phyloP scores from a whole-genome alignment of 495 filamentous ascomycete species.

The Aspergillus cavernicola region DNA sequence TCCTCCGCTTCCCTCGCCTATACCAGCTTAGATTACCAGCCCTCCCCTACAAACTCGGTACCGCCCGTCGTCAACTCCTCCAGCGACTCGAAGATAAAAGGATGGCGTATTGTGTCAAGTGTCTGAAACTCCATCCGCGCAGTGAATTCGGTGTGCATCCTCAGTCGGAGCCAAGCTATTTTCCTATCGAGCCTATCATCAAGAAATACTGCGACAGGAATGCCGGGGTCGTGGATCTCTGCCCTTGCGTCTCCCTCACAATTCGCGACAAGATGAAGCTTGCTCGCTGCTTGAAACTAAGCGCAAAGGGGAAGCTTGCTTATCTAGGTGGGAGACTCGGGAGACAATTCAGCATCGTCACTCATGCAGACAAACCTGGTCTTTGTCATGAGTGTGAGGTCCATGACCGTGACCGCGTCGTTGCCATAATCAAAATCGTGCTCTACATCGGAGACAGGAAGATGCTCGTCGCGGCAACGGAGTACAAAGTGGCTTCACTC shows the following conservation, averaged over 20 bases:
- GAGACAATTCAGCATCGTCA: background rate
- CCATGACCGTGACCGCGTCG: background rate
- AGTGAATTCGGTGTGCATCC: background rate
- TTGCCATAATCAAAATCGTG: background rate
- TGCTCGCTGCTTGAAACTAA: background rate
- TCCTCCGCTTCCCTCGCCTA: background rate
- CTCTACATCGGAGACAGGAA: background rate
- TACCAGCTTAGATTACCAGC: background rate
- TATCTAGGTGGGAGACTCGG: background rate
- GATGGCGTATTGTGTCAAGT: background rate
- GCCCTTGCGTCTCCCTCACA: background rate
- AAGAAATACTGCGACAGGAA: background rate
- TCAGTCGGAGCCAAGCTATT: background rate
- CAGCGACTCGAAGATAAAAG: background rate
- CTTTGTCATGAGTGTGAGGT: background rate
- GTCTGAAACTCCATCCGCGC: background rate
- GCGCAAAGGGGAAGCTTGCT: background rate
- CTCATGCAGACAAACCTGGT: background rate
- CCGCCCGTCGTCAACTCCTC: background rate
- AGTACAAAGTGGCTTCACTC: background rate
- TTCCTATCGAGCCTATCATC: too few relatives aligned
- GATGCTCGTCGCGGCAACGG: background rate
- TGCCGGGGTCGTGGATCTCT: background rate
- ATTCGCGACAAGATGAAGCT: background rate
- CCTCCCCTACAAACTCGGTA: background rate